Conservation (phyloP, 371 early-diverging fungal species). For the Mucor mucedo region DNA sequence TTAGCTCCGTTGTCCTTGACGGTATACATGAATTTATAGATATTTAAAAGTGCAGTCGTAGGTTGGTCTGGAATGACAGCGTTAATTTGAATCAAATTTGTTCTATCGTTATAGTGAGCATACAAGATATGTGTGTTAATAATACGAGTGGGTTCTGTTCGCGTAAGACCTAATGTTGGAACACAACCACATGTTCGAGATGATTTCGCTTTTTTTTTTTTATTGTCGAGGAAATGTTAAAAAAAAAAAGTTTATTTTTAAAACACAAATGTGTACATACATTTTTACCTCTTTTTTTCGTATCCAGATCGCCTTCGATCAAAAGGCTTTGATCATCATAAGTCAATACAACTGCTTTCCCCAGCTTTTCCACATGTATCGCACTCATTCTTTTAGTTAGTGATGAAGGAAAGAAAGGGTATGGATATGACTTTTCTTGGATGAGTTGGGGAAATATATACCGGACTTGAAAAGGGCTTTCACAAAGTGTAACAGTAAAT, state of each 20-base stretch:
- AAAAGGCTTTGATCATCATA: constrained; percentile 7
- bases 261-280: neutral
- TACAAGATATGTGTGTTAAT: constrained; percentile 35
- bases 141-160: constrained; percentile 9
- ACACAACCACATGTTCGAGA: constrained; percentile 15
- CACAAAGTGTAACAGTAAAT: too few species aligned
- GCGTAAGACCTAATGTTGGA: neutral
- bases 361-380: constrained; percentile 9
- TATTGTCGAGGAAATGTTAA: neutral
- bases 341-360: constrained; percentile 1
- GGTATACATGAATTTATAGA: constrained; percentile 36
- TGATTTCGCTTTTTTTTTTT: neutral
- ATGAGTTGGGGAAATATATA: too few species aligned
- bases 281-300: neutral
- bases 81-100: constrained; percentile 37
- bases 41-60: constrained; percentile 27
- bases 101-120: constrained; percentile 20
- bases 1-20: constrained; percentile 26
- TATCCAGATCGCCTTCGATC: constrained; percentile 2
- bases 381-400: neutral
- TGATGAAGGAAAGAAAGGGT: neutral
- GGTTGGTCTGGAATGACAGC: constrained; percentile 35
- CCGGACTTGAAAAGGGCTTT: too few species aligned
- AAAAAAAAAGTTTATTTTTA: neutral
- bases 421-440: neutral